These are phyloP conservation scores for Eimeria brunetti DNA, from an alignment of 169 alveolate genomes.

Conservation along the genomic window DNA sequence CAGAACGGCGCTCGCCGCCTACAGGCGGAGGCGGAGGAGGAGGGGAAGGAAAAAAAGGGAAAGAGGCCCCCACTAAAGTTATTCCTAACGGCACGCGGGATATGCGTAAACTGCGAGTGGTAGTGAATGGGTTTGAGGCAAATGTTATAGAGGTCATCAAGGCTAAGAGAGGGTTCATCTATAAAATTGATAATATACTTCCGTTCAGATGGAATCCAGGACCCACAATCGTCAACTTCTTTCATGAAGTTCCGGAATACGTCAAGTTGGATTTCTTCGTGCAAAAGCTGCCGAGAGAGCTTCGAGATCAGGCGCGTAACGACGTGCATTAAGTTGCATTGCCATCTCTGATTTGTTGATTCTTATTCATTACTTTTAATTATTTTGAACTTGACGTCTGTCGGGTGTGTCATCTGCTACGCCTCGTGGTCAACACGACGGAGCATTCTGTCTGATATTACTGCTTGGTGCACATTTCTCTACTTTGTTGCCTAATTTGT, in stretches of 20 bases:
- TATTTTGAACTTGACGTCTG: not conserved
- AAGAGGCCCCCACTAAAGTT: not conserved
- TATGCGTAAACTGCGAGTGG: conserved; percentile 24
- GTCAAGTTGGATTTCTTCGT: conserved; percentile 52
- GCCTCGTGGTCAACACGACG: not conserved
- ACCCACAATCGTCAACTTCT: conserved; percentile 33
- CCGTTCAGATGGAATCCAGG: conserved; percentile 75
- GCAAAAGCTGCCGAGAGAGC: conserved; percentile 1
- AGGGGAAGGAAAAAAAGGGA: not conserved
- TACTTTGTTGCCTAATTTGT: not conserved
- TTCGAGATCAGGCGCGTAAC: conserved; percentile 37
- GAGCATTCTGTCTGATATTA: not conserved
- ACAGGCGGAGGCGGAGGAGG: not conserved
- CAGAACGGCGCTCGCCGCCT: conserved; percentile 4
- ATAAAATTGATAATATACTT: conserved; percentile 53
- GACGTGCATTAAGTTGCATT: not conserved
- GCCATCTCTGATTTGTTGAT: not conserved
- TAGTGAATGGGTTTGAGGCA: conserved; percentile 15
- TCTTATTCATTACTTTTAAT: not conserved
- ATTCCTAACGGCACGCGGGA: conserved; percentile 30
- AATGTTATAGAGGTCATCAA: conserved; percentile 46
- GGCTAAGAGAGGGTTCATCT: conserved; percentile 72
- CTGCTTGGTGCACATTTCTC: not conserved
- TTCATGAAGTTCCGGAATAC: conserved; percentile 15
- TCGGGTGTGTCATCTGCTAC: not conserved